Evolutionary conservation across 1,284 basidiomycete species (phyloP), one percentile per base, ranked within the genome.

Genomic region (Boletus holoroseus): DNA sequence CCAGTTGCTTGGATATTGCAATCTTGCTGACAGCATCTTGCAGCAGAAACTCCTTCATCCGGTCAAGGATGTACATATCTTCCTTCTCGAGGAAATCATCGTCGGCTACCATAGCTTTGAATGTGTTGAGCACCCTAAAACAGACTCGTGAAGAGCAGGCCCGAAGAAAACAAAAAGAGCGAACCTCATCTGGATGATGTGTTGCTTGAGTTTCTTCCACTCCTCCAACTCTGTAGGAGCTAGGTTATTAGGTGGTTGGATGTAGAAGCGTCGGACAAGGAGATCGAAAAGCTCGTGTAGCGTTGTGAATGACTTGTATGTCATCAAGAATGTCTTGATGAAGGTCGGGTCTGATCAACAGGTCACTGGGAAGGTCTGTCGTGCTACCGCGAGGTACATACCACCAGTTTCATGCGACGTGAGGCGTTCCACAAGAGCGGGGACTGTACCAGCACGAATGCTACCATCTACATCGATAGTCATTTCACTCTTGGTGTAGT

Each of bases 281-380:
- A 91, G 74, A 47, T 92, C 84, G 52, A 98, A 86, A 20, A 99
- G 72, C 53, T 93, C 87, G 50, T 91, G 80, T 16, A 92, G 75
- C 1, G 85, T 87, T 13, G 91, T 93, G 69, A 99, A 99, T 0
- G 93, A 95, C 59, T 94, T 92, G 76, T 94, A 97, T 1, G 96
- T 99, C 80, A 97, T 88, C 55, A 99, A 70, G 79, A 99, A 99
- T 1, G 94, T 88, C 66, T 90, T 88, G 66, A 85, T 90, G 71
- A 91, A 99, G 6, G 82, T 81, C 0, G 82, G 76, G 67, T 94
- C 93, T 88, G 22, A 49, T 34, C 34, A 50, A 50, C 13, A 16
- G 13, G 44, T 61, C 37, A 53, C 36, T 18, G 18, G 5, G 3
- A 43, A 30, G 12, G 9, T 42, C 15, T 22, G 8, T 24, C 15